Base-by-base conservation (phyloP, 1,284 basidiomycete species). In the Ganoderma resinaceum region DNA sequence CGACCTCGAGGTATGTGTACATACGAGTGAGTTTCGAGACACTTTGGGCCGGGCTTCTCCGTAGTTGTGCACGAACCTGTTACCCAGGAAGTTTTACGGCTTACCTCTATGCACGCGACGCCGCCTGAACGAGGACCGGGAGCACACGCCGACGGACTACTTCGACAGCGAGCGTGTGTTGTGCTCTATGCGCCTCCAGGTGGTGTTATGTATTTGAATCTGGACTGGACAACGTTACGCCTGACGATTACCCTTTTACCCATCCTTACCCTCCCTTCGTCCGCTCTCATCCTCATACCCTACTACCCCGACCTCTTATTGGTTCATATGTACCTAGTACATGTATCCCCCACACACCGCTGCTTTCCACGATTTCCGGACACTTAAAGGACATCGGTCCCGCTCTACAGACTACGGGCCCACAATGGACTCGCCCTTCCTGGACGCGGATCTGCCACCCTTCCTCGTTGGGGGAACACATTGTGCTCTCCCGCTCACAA, bases 321-420 rank as follows among this genome's bases (percentile, higher is more conserved):
- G 14, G 23, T 35, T 40, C 58, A 37, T 40, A n/a, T n/a, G n/a
- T n/a, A 60, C 33, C 58, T 59, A 59, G 58, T 59, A 57, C 37
- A 40, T n/a, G 23, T 29, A 26, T 40, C 18, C 20, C 58, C 3
- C n/a, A 4, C 23, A 16, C 37, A 14, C 16, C 23, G 23, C 42
- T 60, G 23, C 16, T 38, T 60, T n/a, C 16, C 23, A 37, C 42
- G 40, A 14, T 8, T 38, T 60, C 12, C 37, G 23, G 9, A 12
- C 16, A 42, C 18, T 23, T 31, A 14, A 31, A 14, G 37, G 58
- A 38, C 58, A n/a, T 60, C 35, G 12, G 37, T 26, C 37, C 58
- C 58, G 7, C 37, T 23, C 2, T 23, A 38, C n/a, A n/a, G n/a
- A n/a, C n/a, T n/a, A 53, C 14, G 57, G 37, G 58, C 11, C 14